A percentile compares a stretch with the other conserved stretches of the same genome.
phyloP scores from a whole-genome alignment of 2,329 filamentous ascomycete genomes.

The Penicillium aurantiogriseum region DNA sequence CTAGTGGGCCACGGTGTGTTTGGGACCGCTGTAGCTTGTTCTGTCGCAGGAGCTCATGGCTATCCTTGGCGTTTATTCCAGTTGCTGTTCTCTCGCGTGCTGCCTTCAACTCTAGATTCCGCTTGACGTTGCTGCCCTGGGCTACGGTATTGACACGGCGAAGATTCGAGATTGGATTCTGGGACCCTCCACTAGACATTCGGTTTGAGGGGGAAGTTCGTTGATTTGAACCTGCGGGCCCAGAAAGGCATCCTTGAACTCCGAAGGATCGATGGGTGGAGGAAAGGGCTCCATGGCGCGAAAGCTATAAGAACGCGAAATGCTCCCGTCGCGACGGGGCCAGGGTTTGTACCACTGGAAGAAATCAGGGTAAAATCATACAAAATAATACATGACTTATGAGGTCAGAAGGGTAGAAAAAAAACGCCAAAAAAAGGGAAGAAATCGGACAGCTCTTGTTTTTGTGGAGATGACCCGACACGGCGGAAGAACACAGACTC shows the following conservation, averaged over 20 bases:
- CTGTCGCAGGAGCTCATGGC: conserved; percentile 50
- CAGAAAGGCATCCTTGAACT: conserved; percentile 17
- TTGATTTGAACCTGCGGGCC: conserved; percentile 21
- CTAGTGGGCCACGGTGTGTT: conserved; percentile 52
- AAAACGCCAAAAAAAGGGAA: neutral
- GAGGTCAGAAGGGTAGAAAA: conserved; percentile 7
- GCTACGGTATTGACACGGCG: conserved; percentile 42
- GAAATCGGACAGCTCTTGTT: conserved; percentile 22
- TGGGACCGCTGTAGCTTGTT: conserved; percentile 43
- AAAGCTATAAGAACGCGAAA: conserved; percentile 10
- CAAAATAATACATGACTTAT: conserved; percentile 1
- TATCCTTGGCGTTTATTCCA: conserved; percentile 49
- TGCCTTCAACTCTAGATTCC: conserved; percentile 31
- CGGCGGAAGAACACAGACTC: conserved; percentile 9
- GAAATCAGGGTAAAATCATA: conserved; percentile 19
- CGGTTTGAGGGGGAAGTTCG: conserved; percentile 15
- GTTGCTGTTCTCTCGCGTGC: conserved; percentile 36
- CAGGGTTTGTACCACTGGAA: conserved; percentile 1
- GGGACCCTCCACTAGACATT: conserved; percentile 14
- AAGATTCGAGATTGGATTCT: conserved; percentile 26
- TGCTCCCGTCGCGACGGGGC: conserved; percentile 11
- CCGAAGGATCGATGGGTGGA: conserved; percentile 12
- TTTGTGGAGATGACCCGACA: conserved; percentile 26
- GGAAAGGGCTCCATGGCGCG: conserved; percentile 24
- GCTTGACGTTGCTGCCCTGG: conserved; percentile 33